Conservation (phyloP, 805 yeast species). For the Pichia exigua region DNA sequence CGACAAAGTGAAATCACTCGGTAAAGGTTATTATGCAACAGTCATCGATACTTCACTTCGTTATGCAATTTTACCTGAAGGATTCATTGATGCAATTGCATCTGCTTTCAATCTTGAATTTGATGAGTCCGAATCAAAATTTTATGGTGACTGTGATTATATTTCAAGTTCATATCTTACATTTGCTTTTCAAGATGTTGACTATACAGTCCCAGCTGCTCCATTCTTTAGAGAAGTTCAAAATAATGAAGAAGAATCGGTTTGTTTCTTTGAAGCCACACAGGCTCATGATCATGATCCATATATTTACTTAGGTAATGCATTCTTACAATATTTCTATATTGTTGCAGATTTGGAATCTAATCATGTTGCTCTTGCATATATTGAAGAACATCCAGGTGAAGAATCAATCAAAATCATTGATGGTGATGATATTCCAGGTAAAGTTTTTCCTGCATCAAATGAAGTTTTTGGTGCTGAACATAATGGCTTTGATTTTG, state of each 20-base stretch:
- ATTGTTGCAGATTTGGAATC: conserved; percentile 42
- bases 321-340: conserved; percentile 39
- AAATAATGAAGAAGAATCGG: conserved; percentile 9
- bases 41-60: conserved; percentile 49
- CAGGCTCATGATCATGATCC: conserved; percentile 15
- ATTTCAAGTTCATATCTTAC: conserved; percentile 19
- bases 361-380: conserved; percentile 36
- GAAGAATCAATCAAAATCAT: conserved; percentile 38
- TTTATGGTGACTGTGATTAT: conserved; percentile 33
- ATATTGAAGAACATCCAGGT: conserved; percentile 28
- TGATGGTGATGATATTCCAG: not conserved
- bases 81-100: conserved; percentile 16
- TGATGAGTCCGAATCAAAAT: conserved; percentile 32
- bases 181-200: conserved; percentile 45
- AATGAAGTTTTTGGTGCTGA: not conserved
- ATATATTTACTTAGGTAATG: conserved; percentile 36
- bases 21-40: conserved; percentile 20
- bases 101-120: conserved; percentile 34
- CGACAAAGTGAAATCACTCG: not conserved
- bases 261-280: conserved; percentile 34
- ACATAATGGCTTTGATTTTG: not conserved
- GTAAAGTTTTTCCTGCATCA: not conserved
- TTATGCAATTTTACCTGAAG: conserved; percentile 32
- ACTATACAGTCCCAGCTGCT: conserved; percentile 38
- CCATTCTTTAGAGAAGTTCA: conserved; percentile 4